Conservation (phyloP, 441 rosid species). For the Pelargonium australe region DNA sequence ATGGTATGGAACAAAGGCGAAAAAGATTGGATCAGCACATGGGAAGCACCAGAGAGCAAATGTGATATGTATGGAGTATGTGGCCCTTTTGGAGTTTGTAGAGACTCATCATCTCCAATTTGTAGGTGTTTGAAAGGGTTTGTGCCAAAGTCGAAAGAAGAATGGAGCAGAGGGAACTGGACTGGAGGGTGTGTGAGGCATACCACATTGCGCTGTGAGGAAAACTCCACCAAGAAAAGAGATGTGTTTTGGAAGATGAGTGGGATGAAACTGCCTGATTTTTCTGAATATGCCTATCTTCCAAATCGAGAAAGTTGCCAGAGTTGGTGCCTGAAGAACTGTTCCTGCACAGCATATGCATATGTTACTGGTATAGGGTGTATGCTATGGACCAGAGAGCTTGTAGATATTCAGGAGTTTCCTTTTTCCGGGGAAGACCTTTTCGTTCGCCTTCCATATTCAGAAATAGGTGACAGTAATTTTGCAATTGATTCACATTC, state of each 20-base stretch:
- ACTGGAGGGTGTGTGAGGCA: conserved; percentile 65
- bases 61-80: conserved; percentile 69
- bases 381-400: conserved; percentile 54
- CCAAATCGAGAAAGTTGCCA: no score
- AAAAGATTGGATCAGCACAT: conserved; percentile 44
- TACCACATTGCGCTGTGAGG: conserved; percentile 39
- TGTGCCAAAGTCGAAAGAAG: conserved; percentile 29
- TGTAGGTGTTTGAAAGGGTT: conserved; percentile 68
- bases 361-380: conserved; percentile 42
- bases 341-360: conserved; percentile 37
- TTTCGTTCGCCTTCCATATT: conserved; percentile 49
- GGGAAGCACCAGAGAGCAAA: conserved; percentile 36
- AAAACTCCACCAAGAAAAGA: conserved; percentile 20
- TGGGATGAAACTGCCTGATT: no score
- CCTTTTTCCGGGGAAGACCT: conserved; percentile 30
- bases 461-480: conserved; percentile 48
- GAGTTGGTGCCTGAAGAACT: no score
- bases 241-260: conserved; percentile 28
- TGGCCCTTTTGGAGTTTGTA: conserved; percentile 65
- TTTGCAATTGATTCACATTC: conserved; percentile 18
- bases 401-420: conserved; percentile 57
- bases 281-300: no score
- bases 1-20: conserved; percentile 38
- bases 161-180: conserved; percentile 50
- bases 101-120: conserved; percentile 16